Evolutionary conservation across 202 grass and related monocot genomes (phyloP), one percentile per base, ranked within the genome.

Genomic region (Panicum hallii): DNA sequence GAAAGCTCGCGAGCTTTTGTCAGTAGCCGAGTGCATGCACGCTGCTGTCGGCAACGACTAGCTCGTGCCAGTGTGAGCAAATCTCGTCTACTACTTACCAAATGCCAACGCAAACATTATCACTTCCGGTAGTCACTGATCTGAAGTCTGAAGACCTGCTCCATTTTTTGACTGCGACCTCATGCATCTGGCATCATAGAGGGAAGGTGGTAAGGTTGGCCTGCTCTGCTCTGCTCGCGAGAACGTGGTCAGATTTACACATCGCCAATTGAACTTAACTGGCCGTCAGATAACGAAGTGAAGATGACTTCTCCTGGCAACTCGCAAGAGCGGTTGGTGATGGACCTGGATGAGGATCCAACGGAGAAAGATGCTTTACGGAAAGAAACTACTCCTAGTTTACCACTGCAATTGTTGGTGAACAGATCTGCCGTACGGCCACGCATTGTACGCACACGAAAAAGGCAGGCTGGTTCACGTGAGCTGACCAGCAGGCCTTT

Each of bases 361-460:
- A 43, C 34, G n/a, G 30, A 11, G 5, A 30, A 45, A 57, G 46
- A 32, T 78, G 56, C 34, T 7, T 55, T 54, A 15, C 71, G 32
- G 9, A 20, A 11, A 48, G 47, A 20, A 54, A 36, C 9, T 16
- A 52, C 10, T 43, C 34, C 48, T 26, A 26, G 26, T 22, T 63
- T 67, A 12, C 4, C 47, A 0, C 15, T 19, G 9, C 19, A 2
- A 0, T 43, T 75, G 9, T 60, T 63, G 6, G 26, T 3, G 50
- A 80, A 57, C 69, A 75, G 88, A 83, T 87, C 88, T 83, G 85
- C 61, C 80, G 49, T 46, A 69, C 34, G 23, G 1, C 38, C 16
- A 9, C 12, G 30, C 63, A 65, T 57, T 34, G 46, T 70, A 71
- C 40, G 49, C 63, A 66, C 32, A 72, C 43, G 82, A 22, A 72